Evolutionary conservation across 1,284 basidiomycete species (phyloP), one percentile per base, ranked within the genome.

Genomic region (Irpex sp.): DNA sequence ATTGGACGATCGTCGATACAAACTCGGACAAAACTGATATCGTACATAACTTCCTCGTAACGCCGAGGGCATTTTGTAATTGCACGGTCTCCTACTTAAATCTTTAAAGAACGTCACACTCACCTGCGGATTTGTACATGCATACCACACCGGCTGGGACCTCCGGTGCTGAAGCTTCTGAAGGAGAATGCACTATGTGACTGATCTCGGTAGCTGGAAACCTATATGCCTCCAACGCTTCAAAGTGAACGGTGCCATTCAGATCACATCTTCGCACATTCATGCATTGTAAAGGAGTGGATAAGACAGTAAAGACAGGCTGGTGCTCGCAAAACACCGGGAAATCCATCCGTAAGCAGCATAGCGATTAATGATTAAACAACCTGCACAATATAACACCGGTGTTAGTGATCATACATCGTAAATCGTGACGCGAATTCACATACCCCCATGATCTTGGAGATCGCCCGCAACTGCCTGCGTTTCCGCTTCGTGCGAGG

Each of bases 401-500:
- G 8, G 13, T 21, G 11, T 51, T 17, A 51, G 40, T n/a, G 17
- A 19, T 15, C 8, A 51, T n/a, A 21, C 31, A 31, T 21, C 49
- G 49, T 8, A n/a, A 17, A 34, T 13, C 9, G 54, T 17, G 9
- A 21, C 15, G 19, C 34, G 26, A 36, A 26, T 51, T 31, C 31
- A 31, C 61, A 8, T 31, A 58, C 58, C 74, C 70, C 73, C 70
- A 65, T 51, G 68, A 64, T 68, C 68, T 60, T 71, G 62, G 66
- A 71, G 70, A 64, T 73, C 71, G 67, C 66, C 70, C 69, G 66
- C 68, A 67, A 62, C 64, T 68, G 66, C 69, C 64, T 69, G 67
- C 71, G 65, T 71, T 70, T 67, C 70, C 68, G 68, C 69, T 74
- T 74, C 73, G 64, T 72, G 70, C 44, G 26, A 69, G 73, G 72